phyloP scores from a whole-genome alignment of 2,329 filamentous ascomycete genomes.

The Dactylonectria estremocensis region DNA sequence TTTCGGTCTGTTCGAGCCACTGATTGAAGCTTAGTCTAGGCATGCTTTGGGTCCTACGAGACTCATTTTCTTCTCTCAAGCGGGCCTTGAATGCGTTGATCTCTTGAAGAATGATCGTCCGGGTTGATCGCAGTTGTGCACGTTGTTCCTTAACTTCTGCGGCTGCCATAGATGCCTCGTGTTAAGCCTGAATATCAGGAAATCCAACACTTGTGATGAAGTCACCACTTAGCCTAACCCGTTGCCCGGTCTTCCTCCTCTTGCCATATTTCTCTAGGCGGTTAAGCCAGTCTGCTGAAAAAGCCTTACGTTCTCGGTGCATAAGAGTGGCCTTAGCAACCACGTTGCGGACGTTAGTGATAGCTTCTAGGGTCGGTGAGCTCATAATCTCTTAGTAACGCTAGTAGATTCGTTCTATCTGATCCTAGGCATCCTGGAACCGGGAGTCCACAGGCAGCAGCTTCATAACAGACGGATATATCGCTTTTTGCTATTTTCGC shows the following conservation, averaged over 20 bases:
- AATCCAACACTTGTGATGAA: slow-evolving; percentile 10
- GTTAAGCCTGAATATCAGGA: background rate
- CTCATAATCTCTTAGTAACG: slow-evolving; percentile 10
- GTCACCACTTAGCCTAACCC: background rate
- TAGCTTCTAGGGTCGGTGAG: slow-evolving; percentile 1
- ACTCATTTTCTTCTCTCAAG: too few species aligned
- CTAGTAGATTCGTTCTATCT: too few species aligned
- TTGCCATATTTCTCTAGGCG: too few species aligned
- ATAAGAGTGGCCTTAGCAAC: background rate
- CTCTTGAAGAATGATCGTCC: too few species aligned
- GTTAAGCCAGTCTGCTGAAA: too few species aligned
- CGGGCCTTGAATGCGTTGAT: too few species aligned
- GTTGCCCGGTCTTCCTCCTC: background rate
- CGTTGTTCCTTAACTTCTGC: too few species aligned
- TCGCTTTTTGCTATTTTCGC: background rate
- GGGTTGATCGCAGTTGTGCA: too few species aligned
- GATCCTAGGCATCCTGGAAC: too few species aligned
- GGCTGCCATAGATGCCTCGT: too few species aligned
- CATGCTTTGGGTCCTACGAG: background rate
- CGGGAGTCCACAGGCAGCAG: too few species aligned
- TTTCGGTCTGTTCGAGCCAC: background rate
- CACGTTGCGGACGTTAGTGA: background rate
- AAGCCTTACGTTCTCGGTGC: too few species aligned
- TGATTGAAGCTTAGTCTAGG: slow-evolving; percentile 6
- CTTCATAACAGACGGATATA: background rate